Evolutionary conservation across 176 grass and related monocot species (phyloP).

Genomic region (Oryza longistaminata): DNA sequence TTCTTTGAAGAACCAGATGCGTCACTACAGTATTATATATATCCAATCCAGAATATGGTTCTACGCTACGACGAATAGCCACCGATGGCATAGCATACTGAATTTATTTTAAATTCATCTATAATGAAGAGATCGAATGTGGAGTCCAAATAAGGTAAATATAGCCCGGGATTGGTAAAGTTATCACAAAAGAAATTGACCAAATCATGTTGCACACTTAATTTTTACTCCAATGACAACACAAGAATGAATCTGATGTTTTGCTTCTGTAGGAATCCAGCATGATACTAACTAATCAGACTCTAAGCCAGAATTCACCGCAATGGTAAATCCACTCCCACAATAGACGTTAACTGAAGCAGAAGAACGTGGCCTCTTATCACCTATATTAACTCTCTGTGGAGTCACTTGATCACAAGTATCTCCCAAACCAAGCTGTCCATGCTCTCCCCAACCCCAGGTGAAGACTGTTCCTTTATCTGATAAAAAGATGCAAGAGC

Average conservation of each 20-base stretch:
- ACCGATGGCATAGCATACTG: not conserved
- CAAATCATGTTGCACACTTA: not conserved
- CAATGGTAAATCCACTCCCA: slow-evolving; percentile 85
- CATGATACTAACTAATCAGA: not conserved
- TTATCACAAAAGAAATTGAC: not conserved
- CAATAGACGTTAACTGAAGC: slow-evolving; percentile 50
- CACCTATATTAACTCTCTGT: slow-evolving; percentile 51
- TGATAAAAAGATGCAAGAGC: slow-evolving; percentile 28
- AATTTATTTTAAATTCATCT: not conserved
- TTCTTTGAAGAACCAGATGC: slow-evolving; percentile 27
- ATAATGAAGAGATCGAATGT: not conserved
- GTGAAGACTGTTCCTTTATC: slow-evolving; percentile 69
- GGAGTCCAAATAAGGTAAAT: slow-evolving; percentile 4
- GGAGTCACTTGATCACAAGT: slow-evolving; percentile 58
- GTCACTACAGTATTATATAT: slow-evolving; percentile 19
- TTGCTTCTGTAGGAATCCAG: not conserved
- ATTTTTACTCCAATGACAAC: not conserved
- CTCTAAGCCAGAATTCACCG: slow-evolving; percentile 26
- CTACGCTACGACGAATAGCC: slow-evolving; percentile 12
- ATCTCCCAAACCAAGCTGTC: slow-evolving; percentile 80
- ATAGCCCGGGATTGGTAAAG: not conserved
- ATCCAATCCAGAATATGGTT: slow-evolving; percentile 33
- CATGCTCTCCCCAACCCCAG: slow-evolving; percentile 98
- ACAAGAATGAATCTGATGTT: slow-evolving; percentile 4
- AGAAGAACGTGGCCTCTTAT: slow-evolving; percentile 7